These are phyloP conservation scores for Pyrenopolyporus hunteri DNA, from an alignment of 495 filamentous ascomycete genomes.

Conservation along the genomic window DNA sequence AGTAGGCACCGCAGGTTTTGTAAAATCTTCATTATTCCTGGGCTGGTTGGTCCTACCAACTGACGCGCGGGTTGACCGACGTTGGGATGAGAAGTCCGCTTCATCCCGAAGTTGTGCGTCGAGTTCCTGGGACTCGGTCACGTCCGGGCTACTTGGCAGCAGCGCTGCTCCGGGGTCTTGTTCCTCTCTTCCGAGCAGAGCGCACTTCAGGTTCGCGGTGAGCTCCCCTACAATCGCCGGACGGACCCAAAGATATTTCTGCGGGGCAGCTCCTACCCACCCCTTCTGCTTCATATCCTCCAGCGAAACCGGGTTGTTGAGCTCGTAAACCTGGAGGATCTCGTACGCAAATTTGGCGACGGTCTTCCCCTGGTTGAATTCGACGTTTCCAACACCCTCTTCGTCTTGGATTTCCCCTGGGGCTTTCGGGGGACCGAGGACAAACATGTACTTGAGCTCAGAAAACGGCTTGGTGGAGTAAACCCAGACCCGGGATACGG, in stretches of 20 bases:
- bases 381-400: conserved; percentile 51
- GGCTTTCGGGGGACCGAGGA: conserved; percentile 45
- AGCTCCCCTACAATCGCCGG: conserved; percentile 55
- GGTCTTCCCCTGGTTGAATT: conserved; percentile 52
- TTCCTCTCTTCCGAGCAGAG: conserved; percentile 44
- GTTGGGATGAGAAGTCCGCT: conserved; percentile 51
- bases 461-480: conserved; percentile 47
- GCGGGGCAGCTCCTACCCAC: conserved; percentile 47
- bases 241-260: conserved; percentile 49
- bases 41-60: conserved; percentile 4
- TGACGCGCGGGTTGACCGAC: conserved; percentile 32
- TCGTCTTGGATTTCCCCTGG: conserved; percentile 50
- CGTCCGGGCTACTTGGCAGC: conserved; percentile 6
- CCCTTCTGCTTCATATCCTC: conserved; percentile 51
- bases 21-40: neutral
- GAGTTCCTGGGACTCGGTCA: conserved; percentile 53
- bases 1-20: conserved; percentile 28
- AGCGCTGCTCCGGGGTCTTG: conserved; percentile 3
- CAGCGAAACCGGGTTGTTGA: conserved; percentile 56
- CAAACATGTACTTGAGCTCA: conserved; percentile 58
- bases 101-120: conserved; percentile 54
- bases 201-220: conserved; percentile 52
- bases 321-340: conserved; percentile 57
- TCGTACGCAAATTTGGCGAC: conserved; percentile 51
- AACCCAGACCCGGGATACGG: conserved; percentile 56